Evolutionary conservation across 371 early-diverging fungal genomes (phyloP).

Genomic region (Batrachochytrium dendrobatidis): DNA sequence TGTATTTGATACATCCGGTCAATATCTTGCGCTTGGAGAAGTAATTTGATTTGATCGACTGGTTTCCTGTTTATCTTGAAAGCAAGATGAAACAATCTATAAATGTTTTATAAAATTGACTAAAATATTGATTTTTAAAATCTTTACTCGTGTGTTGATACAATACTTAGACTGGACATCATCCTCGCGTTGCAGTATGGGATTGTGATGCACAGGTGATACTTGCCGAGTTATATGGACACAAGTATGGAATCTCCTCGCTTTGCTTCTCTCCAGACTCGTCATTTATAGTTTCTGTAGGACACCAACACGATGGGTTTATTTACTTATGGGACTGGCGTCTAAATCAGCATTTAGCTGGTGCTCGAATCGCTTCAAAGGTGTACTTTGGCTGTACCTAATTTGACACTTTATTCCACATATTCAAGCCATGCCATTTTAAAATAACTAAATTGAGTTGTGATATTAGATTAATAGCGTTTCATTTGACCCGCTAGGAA

Average conservation of each 20-base stretch:
- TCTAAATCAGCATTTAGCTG: constrained; percentile 56
- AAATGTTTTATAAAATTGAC: neutral
- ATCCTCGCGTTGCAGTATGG: constrained; percentile 72
- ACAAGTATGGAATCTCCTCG: constrained; percentile 72
- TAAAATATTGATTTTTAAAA: no score
- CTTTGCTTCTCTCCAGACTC: constrained; percentile 67
- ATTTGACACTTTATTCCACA: neutral
- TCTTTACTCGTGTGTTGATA: no score
- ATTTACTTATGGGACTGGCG: constrained; percentile 80
- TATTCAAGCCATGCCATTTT: neutral
- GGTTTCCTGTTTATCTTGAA: constrained; percentile 1
- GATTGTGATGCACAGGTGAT: constrained; percentile 49
- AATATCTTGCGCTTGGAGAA: constrained; percentile 74
- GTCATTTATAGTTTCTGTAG: constrained; percentile 67
- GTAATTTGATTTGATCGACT: constrained; percentile 30
- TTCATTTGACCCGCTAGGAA: constrained; percentile 58
- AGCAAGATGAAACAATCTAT: no score
- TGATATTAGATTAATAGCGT: constrained; percentile 37
- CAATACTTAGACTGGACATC: constrained; percentile 62
- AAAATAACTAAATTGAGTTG: neutral
- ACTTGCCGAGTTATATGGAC: constrained; percentile 61
- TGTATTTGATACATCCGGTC: constrained; percentile 69
- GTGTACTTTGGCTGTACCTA: constrained; percentile 28
- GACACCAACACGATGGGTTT: constrained; percentile 80
- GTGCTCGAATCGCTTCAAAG: constrained; percentile 60